Percentiles rank a stretch among this genome's conserved stretches.
Evolutionary conservation across 805 yeast genomes (phyloP).

Genomic region (Yarrowia sp.): DNA sequence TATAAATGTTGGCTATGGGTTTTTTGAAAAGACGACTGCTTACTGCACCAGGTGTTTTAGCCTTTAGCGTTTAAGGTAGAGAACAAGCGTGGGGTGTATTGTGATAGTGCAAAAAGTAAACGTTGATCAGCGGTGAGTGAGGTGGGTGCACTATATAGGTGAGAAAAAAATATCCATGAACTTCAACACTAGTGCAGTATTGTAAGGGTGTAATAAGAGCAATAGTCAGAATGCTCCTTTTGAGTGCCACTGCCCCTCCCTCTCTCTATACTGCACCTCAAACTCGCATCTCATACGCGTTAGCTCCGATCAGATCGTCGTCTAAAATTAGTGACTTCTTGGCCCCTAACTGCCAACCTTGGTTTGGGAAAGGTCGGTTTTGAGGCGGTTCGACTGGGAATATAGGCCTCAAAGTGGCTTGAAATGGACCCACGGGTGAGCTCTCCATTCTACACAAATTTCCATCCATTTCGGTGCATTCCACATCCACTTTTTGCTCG

Average conservation of each 20-base stretch:
- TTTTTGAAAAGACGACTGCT: neutral
- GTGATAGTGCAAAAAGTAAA: too few species aligned
- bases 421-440: neutral
- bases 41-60: neutral
- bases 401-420: neutral
- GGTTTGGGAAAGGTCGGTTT: neutral
- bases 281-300: conserved; percentile 6
- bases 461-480: too few species aligned
- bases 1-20: neutral
- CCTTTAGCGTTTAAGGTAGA: neutral
- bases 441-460: neutral
- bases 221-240: too few species aligned
- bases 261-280: neutral
- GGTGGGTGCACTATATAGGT: too few species aligned
- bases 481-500: neutral
- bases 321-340: conserved; percentile 12
- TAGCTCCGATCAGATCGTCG: conserved; percentile 20
- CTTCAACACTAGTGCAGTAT: too few species aligned
- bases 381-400: neutral
- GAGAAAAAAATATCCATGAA: too few species aligned
- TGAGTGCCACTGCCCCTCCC: too few species aligned
- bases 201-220: too few species aligned
- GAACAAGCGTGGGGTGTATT: conserved; percentile 20
- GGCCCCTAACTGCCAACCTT: neutral
- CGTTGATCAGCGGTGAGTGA: too few species aligned